Conservation (phyloP, 208 protist genomes). For the Trypanosomatidae sp. region DNA sequence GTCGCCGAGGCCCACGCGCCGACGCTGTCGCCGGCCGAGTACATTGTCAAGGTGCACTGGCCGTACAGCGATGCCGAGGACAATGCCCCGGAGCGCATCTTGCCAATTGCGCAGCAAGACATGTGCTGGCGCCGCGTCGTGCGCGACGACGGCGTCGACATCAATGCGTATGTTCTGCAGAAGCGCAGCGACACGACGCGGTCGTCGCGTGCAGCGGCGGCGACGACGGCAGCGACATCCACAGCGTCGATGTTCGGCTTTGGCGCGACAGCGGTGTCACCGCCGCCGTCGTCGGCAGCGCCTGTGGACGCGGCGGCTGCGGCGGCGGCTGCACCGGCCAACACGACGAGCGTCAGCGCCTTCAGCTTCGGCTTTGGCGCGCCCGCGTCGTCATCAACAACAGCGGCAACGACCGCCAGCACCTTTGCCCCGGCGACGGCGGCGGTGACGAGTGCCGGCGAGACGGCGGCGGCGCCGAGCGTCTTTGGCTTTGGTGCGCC, state of each 20-base stretch:
- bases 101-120: conserved; percentile 39
- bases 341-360: not conserved
- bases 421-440: conserved; percentile 2
- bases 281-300: not conserved
- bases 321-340: not conserved
- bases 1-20: conserved; percentile 55
- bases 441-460: not conserved
- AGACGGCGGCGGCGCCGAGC: not conserved
- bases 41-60: conserved; percentile 79
- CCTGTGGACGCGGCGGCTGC: not conserved
- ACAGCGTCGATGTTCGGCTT: not conserved
- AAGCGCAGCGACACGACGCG: conserved; percentile 7
- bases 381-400: not conserved
- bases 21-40: conserved; percentile 60
- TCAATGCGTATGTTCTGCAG: conserved; percentile 67
- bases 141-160: conserved; percentile 45
- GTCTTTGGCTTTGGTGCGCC: conserved; percentile 16
- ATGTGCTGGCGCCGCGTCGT: conserved; percentile 73
- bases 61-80: conserved; percentile 79
- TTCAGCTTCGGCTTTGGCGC: conserved; percentile 6
- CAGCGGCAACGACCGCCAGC: not conserved
- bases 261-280: not conserved
- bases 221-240: conserved; percentile 1
- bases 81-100: conserved; percentile 77
- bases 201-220: not conserved